Base-by-base conservation (phyloP, 2,329 filamentous ascomycete species). In the Fusarium nodosum region DNA sequence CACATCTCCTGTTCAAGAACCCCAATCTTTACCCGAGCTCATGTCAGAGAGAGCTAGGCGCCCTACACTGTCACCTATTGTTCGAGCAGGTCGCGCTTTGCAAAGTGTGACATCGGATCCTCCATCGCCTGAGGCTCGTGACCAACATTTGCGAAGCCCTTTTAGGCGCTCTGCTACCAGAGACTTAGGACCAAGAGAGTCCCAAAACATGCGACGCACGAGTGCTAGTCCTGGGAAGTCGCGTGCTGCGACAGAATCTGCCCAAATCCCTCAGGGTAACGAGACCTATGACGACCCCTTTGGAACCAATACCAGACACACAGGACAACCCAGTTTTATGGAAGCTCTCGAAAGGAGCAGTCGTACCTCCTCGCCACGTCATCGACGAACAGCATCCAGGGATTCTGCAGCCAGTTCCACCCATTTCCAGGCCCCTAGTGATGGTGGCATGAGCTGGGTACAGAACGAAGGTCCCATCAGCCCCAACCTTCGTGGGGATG, bases 101-200 rank as follows among this genome's bases (percentile, higher is more conserved):
- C 87, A 88, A 71, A 86, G 82, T 60, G 84, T 89, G 38, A 86
- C 87, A 13, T 88, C 86, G 0, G 87, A 88, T 66, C 85, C 85
- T 10, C 85, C 86, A 1, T 88, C 87, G 0, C 87, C 87, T 2
- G 84, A 84, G 52, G 80, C 77, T 9, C 81, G 80, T n/a, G 84
- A 85, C 44, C 80, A 81, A 34, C 82, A 84, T 13, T 77, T 89
- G 4, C 82, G 86, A 16, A 89, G 87, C 57, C 87, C 87, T 0
- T 89, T 89, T 67, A 81, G 84, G 53, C 77, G 78, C 42, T 80
- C 80, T 11, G 78, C 70, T 18, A 79, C 76, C 60, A 80, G 76
- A 57, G 79, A 81, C 30, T 71, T 78, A 7, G 76, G 76, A 31
- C 74, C 72, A n/a, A 68, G 68, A 31, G 76, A 79, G 31, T 61